Conservation (phyloP, 805 yeast genomes). For the Kluyveromyces siamensis region DNA sequence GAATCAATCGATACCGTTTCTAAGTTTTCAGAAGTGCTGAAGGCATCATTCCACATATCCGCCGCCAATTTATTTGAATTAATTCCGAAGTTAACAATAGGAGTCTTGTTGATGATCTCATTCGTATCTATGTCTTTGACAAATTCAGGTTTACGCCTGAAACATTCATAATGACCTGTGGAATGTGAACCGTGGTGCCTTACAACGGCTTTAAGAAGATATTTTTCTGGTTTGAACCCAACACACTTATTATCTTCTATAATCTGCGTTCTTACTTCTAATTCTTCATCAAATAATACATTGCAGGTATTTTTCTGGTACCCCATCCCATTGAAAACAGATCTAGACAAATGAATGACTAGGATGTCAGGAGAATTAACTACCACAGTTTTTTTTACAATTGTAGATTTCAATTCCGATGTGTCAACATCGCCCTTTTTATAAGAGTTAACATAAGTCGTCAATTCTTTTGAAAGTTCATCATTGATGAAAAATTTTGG, state of each 20-base stretch:
- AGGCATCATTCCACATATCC: constrained; percentile 9
- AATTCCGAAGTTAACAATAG: constrained; percentile 17
- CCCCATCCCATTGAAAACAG: constrained; percentile 59
- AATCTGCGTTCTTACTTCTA: constrained; percentile 38
- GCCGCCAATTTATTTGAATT: constrained; percentile 7
- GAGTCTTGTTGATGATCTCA: constrained; percentile 24
- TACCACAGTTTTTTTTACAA: constrained; percentile 55
- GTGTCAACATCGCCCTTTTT: constrained; percentile 36
- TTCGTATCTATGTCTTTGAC: constrained; percentile 22
- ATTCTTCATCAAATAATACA: constrained; percentile 54
- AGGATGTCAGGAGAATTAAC: constrained; percentile 62
- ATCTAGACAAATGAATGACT: constrained; percentile 78
- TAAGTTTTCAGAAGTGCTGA: constrained; percentile 1
- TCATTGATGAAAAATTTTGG: constrained; percentile 46
- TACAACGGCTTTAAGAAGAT: constrained; percentile 61
- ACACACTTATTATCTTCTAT: constrained; percentile 12
- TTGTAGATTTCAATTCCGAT: constrained; percentile 46
- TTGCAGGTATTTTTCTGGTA: constrained; percentile 68
- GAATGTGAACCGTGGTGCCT: constrained; percentile 85
- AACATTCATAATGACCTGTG: constrained; percentile 87
- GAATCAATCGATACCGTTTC: constrained; percentile 6
- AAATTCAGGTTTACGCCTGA: constrained; percentile 61
- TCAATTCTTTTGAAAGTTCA: constrained; percentile 47
- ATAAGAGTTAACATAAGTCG: constrained; percentile 39
- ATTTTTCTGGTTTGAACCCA: constrained; percentile 31